These are phyloP conservation scores for Fusarium pseudograminearum DNA, from an alignment of 2,329 filamentous ascomycete species.

Conservation along the genomic window DNA sequence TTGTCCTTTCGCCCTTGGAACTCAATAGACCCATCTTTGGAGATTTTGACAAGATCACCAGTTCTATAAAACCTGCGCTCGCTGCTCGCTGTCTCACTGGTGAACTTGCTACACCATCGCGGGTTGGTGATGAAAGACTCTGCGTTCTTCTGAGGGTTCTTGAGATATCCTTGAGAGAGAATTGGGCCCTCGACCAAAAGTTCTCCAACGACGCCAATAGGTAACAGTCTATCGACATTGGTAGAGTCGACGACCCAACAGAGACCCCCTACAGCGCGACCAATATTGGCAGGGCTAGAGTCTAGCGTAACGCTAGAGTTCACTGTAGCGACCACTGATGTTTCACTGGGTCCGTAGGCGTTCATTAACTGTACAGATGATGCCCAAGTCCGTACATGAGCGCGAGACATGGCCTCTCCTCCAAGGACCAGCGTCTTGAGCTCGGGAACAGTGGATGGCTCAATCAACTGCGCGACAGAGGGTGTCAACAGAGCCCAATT, in stretches of 20 bases:
- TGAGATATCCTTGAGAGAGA: slow-evolving; percentile 64
- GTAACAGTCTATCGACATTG: slow-evolving; percentile 45
- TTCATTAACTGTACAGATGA: slow-evolving; percentile 36
- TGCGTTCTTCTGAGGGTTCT: slow-evolving; percentile 51
- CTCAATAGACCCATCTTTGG: slow-evolving; percentile 39
- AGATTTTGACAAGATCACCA: slow-evolving; percentile 42
- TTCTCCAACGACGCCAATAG: slow-evolving; percentile 51
- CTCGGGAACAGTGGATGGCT: slow-evolving; percentile 23
- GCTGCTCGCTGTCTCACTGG: fast-evolving
- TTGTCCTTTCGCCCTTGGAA: slow-evolving; percentile 50
- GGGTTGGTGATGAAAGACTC: slow-evolving; percentile 45
- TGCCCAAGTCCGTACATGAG: slow-evolving; percentile 33
- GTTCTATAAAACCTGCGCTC: slow-evolving; percentile 39
- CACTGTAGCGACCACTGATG: slow-evolving; percentile 33
- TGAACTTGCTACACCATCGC: slow-evolving; percentile 15
- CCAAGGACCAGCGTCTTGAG: slow-evolving; percentile 36
- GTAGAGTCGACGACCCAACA: slow-evolving; percentile 46
- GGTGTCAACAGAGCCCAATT: slow-evolving; percentile 44
- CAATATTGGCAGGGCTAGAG: slow-evolving; percentile 35
- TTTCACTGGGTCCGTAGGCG: slow-evolving; percentile 42
- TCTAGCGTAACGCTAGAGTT: neutral
- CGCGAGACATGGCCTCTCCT: slow-evolving; percentile 42
- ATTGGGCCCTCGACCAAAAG: slow-evolving; percentile 53
- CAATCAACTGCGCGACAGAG: slow-evolving; percentile 32
- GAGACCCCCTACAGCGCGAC: slow-evolving; percentile 24